Evolutionary conservation across 2,329 filamentous ascomycete genomes (phyloP).

Genomic region (Penicillium sp.): DNA sequence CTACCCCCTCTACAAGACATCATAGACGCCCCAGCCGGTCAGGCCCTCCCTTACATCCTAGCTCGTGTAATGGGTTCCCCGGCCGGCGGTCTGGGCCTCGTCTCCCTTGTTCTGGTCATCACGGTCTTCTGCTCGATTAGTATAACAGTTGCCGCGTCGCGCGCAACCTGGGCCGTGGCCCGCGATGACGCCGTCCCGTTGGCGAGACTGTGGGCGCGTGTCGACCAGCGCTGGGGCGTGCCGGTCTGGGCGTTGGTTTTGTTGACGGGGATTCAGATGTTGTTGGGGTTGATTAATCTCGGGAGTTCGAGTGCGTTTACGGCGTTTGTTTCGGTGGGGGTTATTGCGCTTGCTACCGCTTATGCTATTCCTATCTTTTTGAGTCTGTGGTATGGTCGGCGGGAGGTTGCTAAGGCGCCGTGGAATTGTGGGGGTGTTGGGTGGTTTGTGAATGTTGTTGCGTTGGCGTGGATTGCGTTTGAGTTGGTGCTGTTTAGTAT

Average conservation of each 20-base stretch:
- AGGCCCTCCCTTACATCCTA: slow-evolving; percentile 53
- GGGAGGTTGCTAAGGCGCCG: slow-evolving; percentile 47
- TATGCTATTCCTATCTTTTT: slow-evolving; percentile 57
- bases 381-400: slow-evolving; percentile 46
- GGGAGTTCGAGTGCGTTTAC: slow-evolving; percentile 47
- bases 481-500: slow-evolving; percentile 54
- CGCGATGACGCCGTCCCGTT: slow-evolving; percentile 45
- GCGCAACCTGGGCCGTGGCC: slow-evolving; percentile 47
- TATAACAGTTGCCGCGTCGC: slow-evolving; percentile 51
- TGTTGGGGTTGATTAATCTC: slow-evolving; percentile 50
- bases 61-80: slow-evolving; percentile 49
- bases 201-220: slow-evolving; percentile 34
- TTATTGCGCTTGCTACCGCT: slow-evolving; percentile 54
- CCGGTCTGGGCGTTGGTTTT: slow-evolving; percentile 44
- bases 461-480: slow-evolving; percentile 52
- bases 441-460: slow-evolving; percentile 44
- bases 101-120: slow-evolving; percentile 50
- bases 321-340: slow-evolving; percentile 53
- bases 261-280: slow-evolving; percentile 47
- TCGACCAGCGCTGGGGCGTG: slow-evolving; percentile 35
- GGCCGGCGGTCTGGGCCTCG: slow-evolving; percentile 47
- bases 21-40: slow-evolving; percentile 43
- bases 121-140: slow-evolving; percentile 54
- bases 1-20: slow-evolving; percentile 38
- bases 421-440: slow-evolving; percentile 51